phyloP scores from a whole-genome alignment of 768 basidiomycete species.

The Boletales sp. region DNA sequence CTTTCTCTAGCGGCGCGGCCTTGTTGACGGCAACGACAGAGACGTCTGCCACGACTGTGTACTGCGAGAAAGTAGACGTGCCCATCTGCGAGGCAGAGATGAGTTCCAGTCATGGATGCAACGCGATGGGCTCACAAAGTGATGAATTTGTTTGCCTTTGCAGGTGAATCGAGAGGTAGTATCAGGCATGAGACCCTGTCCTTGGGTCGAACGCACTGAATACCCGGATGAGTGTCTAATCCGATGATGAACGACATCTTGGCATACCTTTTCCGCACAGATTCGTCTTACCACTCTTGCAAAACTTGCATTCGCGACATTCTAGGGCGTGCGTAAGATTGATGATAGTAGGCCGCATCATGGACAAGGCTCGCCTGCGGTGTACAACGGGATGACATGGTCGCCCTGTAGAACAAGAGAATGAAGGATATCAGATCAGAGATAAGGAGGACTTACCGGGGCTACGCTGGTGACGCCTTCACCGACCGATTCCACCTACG shows the following conservation, averaged over 20 bases:
- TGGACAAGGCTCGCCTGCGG: constrained; percentile 60
- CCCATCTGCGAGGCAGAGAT: constrained; percentile 72
- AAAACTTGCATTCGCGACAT: constrained; percentile 97
- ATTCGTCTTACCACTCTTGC: constrained; percentile 97
- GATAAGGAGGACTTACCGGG: constrained; percentile 35
- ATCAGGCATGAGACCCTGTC: constrained; percentile 94
- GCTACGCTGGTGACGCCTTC: constrained; percentile 85
- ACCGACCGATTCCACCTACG: constrained; percentile 93
- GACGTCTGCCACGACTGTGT: constrained; percentile 96
- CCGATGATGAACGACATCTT: not conserved
- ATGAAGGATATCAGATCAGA: not conserved
- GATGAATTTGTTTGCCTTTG: constrained; percentile 82
- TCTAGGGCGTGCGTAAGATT: constrained; percentile 42
- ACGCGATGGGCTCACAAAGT: constrained; percentile 65
- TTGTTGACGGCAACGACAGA: constrained; percentile 90
- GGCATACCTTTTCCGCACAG: constrained; percentile 84
- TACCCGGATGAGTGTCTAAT: not conserved
- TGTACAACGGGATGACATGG: constrained; percentile 96
- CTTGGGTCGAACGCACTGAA: constrained; percentile 88
- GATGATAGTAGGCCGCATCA: not conserved
- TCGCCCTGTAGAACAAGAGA: constrained; percentile 55
- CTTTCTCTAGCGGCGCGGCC: constrained; percentile 87
- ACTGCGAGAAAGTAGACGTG: constrained; percentile 98
- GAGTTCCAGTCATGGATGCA: not conserved
- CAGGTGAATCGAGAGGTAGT: constrained; percentile 82